Base-by-base conservation (phyloP, 805 yeast species). In the Candida anglica region DNA sequence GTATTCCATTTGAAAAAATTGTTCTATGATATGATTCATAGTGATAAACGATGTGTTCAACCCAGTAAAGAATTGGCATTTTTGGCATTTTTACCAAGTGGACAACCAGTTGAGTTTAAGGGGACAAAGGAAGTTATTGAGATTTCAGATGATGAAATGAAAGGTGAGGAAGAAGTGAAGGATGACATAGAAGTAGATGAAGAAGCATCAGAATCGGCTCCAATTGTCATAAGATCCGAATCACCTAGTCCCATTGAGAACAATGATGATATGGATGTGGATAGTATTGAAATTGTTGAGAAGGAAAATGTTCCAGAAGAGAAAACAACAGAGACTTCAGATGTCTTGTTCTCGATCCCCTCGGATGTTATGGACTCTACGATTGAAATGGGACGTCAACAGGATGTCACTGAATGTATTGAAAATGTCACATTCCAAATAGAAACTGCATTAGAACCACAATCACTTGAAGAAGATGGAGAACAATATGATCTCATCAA, bases 401-500 rank as follows among this genome's bases (percentile, higher is more conserved):
- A 93, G 56, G 98, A 93, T 64, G 98, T 93, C 14, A 88, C 97
- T 0, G 98, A 93, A 54, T 91, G 98, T 57, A 88, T 91, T 50
- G 95, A 89, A 36, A 93, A 93, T 55, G 97, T 93, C 6, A 68
- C 89, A 10, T 85, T 82, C 43, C 98, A 91, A 55, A 64, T 93
- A 23, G 97, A 91, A 53, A 86, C 95, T 17, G 94, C 96, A 0
- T 69, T 85, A 37, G 78, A 73, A 32, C 94, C 96, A 0, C 68
- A 67, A 11, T 56, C 57, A 1, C 50, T 81, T 30, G 94, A 84
- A 32, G 57, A 54, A 4, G 71, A 88, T 47, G 73, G 77, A 15
- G 98, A 91, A 53, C 97, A 91, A 51, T 58, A 71, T 34, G 98
- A 93, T 56, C 53, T 86, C 18, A 71, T 93, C 27, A 91, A 89